Evolutionary conservation across 2,329 filamentous ascomycete species (phyloP).

Genomic region (Leptodontidium sp.): DNA sequence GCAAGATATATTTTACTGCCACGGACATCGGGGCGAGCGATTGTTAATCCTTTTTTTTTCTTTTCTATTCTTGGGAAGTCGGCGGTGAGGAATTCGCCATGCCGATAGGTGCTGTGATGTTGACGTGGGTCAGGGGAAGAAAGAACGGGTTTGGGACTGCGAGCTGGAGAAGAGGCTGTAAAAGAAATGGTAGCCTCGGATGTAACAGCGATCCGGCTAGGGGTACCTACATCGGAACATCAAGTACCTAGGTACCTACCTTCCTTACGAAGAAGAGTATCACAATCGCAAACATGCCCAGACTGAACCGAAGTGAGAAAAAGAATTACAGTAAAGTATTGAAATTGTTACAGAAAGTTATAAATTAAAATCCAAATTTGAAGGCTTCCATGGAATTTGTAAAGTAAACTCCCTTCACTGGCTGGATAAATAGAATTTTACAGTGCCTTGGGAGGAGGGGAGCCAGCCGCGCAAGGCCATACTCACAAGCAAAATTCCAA

Average conservation of each 20-base stretch:
- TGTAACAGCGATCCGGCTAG: background rate
- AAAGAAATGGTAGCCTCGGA: background rate
- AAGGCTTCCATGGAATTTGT: too few species aligned
- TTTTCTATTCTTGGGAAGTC: conserved; percentile 3
- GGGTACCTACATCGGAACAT: too few species aligned
- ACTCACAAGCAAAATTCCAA: conserved; percentile 7
- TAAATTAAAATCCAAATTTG: too few species aligned
- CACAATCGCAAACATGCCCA: too few species aligned
- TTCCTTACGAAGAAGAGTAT: too few species aligned
- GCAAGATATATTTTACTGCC: conserved; percentile 16
- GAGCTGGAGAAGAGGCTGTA: background rate
- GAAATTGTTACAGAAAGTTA: too few species aligned
- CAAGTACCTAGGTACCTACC: too few species aligned
- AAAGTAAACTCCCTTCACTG: too few species aligned
- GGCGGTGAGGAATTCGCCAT: conserved; percentile 7
- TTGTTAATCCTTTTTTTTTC: background rate
- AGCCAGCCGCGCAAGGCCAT: background rate
- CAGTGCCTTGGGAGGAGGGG: too few species aligned
- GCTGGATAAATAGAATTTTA: too few species aligned
- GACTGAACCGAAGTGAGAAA: too few species aligned
- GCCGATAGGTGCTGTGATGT: conserved; percentile 1
- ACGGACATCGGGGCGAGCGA: conserved; percentile 3
- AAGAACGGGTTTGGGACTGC: background rate
- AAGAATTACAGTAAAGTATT: too few species aligned
- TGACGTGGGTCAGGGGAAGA: conserved; percentile 1